These are phyloP conservation scores for Blastobotrys proliferans DNA, from an alignment of 1,139 yeast genomes.

Conservation along the genomic window DNA sequence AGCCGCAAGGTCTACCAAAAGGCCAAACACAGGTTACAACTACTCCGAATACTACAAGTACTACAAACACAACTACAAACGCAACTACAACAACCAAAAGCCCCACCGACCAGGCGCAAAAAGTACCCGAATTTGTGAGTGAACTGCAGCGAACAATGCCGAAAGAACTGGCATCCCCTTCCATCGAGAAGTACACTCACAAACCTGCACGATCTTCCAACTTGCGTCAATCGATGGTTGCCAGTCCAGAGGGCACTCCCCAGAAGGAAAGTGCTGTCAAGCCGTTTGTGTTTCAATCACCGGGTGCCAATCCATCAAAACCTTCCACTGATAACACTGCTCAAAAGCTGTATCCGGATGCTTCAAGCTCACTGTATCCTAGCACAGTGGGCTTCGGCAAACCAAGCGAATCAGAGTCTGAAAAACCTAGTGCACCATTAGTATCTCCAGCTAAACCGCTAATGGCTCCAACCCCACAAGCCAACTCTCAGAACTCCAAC, in stretches of 20 bases:
- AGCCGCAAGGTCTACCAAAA: too few species aligned
- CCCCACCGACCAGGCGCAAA: not conserved
- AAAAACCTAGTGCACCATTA: not conserved
- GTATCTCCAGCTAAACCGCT: conserved; percentile 9
- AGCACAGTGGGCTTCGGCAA: not conserved
- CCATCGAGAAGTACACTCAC: conserved; percentile 20
- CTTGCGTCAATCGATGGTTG: conserved; percentile 24
- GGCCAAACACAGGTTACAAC: not conserved
- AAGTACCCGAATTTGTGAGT: conserved; percentile 13
- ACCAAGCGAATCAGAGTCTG: not conserved
- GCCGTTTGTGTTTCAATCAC: conserved; percentile 4
- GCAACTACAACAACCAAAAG: conserved; percentile 6
- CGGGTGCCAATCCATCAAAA: conserved; percentile 7
- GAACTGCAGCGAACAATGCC: conserved; percentile 20
- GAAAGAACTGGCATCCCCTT: conserved; percentile 7
- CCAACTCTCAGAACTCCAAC: not conserved
- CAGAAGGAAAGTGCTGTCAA: not conserved
- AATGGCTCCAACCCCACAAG: conserved; percentile 8
- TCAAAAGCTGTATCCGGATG: not conserved
- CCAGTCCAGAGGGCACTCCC: conserved; percentile 18
- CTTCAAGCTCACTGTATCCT: not conserved
- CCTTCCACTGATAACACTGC: not conserved
- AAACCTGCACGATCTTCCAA: conserved; percentile 28
- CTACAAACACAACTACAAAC: not conserved
- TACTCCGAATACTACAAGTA: not conserved